A percentile compares a stretch with the other conserved stretches of the same genome.
phyloP scores from a whole-genome alignment of 495 filamentous ascomycete species.

The Physcia stellaris region DNA sequence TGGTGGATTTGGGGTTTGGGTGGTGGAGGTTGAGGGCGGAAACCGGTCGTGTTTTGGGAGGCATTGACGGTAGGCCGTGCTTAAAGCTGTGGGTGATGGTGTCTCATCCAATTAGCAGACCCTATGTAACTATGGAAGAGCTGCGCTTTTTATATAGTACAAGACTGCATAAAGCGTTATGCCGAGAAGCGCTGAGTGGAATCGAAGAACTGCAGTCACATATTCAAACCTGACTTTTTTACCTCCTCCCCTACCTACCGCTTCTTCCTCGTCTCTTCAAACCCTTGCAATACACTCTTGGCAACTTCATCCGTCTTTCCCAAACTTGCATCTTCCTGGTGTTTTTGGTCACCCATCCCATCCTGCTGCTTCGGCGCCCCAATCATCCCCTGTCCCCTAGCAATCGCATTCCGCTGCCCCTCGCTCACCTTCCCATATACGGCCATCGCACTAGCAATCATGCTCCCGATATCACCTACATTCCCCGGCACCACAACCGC shows the following conservation, averaged over 20 bases:
- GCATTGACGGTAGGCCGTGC: too few relatives aligned
- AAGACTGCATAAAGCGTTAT: too few relatives aligned
- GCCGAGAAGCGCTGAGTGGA: neutral
- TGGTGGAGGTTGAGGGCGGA: too few relatives aligned
- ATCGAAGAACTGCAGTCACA: neutral
- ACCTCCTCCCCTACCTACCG: conserved; percentile 16
- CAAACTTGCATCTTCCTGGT: conserved; percentile 4
- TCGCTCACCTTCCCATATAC: conserved; percentile 91
- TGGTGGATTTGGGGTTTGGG: too few relatives aligned
- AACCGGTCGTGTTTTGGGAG: too few relatives aligned
- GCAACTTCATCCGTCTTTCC: conserved; percentile 28
- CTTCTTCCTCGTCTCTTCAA: conserved; percentile 37
- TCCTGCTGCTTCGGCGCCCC: conserved; percentile 12
- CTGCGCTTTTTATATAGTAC: too few relatives aligned
- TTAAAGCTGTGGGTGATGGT: too few relatives aligned
- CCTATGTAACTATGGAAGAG: too few relatives aligned
- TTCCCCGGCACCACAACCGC: conserved; percentile 92
- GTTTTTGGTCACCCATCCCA: conserved; percentile 8
- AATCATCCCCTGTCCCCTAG: conserved; percentile 29
- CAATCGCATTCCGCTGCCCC: conserved; percentile 58
- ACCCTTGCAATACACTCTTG: conserved; percentile 35
- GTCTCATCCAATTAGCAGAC: too few relatives aligned
- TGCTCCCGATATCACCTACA: conserved; percentile 88
- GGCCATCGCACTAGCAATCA: conserved; percentile 93
- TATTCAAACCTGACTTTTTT: too few relatives aligned